Conservation (phyloP, 257 asterid species). For the Nicotiana sylvestris region DNA sequence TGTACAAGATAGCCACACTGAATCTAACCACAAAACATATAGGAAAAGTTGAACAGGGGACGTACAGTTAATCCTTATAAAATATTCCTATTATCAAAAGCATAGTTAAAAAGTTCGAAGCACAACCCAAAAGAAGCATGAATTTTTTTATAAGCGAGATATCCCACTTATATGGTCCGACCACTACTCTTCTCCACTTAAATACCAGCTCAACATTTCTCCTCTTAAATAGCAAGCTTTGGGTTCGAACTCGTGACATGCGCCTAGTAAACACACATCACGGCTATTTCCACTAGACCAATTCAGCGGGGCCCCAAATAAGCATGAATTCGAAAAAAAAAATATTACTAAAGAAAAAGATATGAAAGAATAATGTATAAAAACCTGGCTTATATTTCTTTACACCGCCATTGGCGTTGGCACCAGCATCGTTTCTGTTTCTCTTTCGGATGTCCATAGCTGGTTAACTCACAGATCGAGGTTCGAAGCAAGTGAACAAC, state of each 20-base stretch:
- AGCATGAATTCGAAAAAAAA: neutral
- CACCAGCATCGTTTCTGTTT: neutral
- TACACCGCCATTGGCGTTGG: neutral
- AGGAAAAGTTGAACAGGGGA: neutral
- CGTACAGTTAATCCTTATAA: neutral
- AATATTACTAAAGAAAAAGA: neutral
- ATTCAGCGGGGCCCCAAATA: neutral
- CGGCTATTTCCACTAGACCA: too few species aligned
- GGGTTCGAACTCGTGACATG: too few species aligned
- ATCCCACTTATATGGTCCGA: too few species aligned
- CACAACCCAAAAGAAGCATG: neutral
- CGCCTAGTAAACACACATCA: too few species aligned
- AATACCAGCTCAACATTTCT: too few species aligned
- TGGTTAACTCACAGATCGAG: neutral
- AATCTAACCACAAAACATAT: neutral
- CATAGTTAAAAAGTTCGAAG: neutral
- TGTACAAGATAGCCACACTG: neutral
- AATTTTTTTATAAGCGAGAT: neutral
- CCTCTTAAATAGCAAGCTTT: too few species aligned
- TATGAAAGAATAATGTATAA: neutral
- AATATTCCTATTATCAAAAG: neutral
- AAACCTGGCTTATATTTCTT: constrained; percentile 13
- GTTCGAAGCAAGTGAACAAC: neutral
- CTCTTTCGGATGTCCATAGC: constrained; percentile 3
- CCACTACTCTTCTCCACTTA: too few species aligned